phyloP scores from a whole-genome alignment of 352 stramenopile genomes.

The Globisporangium yorkense region DNA sequence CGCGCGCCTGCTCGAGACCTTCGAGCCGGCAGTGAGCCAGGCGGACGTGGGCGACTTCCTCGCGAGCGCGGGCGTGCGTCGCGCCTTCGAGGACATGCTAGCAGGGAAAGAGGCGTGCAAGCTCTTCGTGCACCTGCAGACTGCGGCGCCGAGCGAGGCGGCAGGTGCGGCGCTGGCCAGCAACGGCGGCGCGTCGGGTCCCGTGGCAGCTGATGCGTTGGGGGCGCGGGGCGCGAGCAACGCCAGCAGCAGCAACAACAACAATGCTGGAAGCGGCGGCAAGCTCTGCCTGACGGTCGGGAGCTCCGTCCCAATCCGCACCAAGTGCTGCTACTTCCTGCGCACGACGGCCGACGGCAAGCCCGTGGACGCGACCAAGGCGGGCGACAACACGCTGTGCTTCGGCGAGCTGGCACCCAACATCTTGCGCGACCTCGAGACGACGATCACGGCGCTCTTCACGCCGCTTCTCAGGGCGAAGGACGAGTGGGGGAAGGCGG shows the following conservation, averaged over 20 bases:
- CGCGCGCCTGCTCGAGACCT: conserved; percentile 71
- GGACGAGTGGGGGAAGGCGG: conserved; percentile 94
- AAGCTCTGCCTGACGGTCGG: conserved; percentile 73
- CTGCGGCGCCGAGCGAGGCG: conserved; percentile 12
- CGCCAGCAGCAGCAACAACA: conserved; percentile 15
- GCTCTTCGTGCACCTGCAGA: conserved; percentile 74
- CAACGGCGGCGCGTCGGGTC: conserved; percentile 1
- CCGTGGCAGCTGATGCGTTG: background rate
- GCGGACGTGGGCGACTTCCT: conserved; percentile 68
- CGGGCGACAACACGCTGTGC: conserved; percentile 72
- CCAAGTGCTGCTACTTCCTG: conserved; percentile 85
- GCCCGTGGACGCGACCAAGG: conserved; percentile 61
- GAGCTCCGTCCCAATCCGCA: conserved; percentile 55
- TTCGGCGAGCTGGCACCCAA: conserved; percentile 85
- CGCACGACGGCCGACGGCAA: conserved; percentile 66
- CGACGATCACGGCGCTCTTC: conserved; percentile 84
- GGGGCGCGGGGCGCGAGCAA: background rate
- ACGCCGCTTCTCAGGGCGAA: conserved; percentile 90
- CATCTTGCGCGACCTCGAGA: conserved; percentile 75
- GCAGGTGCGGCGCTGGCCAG: background rate
- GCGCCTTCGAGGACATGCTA: conserved; percentile 72
- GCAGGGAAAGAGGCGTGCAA: conserved; percentile 64
- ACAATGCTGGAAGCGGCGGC: conserved; percentile 1
- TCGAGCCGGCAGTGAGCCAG: conserved; percentile 55
- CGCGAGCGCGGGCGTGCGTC: conserved; percentile 33